phyloP scores from a whole-genome alignment of 2,329 filamentous ascomycete genomes.

The Cercospora sesami region DNA sequence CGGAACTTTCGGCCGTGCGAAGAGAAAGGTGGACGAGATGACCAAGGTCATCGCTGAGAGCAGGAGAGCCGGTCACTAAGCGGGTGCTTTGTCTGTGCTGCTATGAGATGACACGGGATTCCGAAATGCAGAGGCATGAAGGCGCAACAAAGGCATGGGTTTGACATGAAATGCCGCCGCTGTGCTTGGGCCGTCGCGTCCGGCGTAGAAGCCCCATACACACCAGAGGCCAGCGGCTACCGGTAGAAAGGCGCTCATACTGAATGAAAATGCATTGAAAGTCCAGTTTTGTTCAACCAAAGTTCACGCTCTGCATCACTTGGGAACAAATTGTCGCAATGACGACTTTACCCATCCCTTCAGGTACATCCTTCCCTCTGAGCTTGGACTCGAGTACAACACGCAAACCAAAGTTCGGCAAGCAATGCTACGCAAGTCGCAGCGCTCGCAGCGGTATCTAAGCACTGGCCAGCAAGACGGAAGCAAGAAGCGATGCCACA shows the following conservation, averaged over 20 bases:
- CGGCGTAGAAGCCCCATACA: constrained; percentile 10
- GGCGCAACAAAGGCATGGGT: constrained; percentile 21
- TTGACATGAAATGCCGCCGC: constrained; percentile 16
- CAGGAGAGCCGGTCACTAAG: constrained; percentile 73
- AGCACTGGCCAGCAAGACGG: neutral
- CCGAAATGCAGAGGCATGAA: constrained; percentile 26
- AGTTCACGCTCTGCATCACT: neutral
- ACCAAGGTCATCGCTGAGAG: constrained; percentile 96
- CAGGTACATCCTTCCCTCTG: too few species aligned
- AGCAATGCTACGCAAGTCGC: neutral
- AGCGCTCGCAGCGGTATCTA: neutral
- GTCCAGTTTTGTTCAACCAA: neutral
- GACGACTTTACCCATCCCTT: neutral
- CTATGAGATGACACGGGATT: constrained; percentile 20
- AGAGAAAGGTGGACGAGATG: constrained; percentile 99
- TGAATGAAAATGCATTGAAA: constrained; percentile 30
- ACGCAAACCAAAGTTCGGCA: too few species aligned
- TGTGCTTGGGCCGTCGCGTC: constrained; percentile 11
- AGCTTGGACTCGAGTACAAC: too few species aligned
- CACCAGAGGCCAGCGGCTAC: constrained; percentile 17
- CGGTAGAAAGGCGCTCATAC: constrained; percentile 24
- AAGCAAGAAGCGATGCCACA: too few species aligned
- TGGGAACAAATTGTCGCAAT: neutral
- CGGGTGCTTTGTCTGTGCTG: constrained; percentile 19
- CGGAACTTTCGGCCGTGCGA: constrained; percentile 97